These are phyloP conservation scores for Calonectria montana DNA, from an alignment of 2,329 filamentous ascomycete genomes.

Conservation along the genomic window DNA sequence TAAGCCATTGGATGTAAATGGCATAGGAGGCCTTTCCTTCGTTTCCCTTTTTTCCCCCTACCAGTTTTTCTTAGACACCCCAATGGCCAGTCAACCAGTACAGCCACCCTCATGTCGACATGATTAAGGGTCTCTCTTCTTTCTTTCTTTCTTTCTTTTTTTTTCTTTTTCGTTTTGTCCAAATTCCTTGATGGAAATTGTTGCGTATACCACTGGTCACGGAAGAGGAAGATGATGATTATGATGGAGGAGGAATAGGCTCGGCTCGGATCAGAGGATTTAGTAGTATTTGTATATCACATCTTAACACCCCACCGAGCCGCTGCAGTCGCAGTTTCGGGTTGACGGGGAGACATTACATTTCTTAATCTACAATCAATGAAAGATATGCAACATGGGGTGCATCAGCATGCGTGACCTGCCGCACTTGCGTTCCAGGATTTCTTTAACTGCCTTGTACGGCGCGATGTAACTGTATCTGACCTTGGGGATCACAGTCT, in stretches of 20 bases:
- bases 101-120: constrained; percentile 37
- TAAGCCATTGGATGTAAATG: constrained; percentile 46
- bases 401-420: constrained; percentile 15
- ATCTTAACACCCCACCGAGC: background rate
- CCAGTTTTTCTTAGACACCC: constrained; percentile 40
- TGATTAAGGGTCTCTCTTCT: constrained; percentile 30
- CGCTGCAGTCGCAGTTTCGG: constrained; percentile 7
- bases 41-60: constrained; percentile 18
- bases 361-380: constrained; percentile 18
- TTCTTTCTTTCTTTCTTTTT: constrained; percentile 8
- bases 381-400: background rate
- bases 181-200: constrained; percentile 15
- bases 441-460: background rate
- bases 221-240: constrained; percentile 8
- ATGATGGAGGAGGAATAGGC: constrained; percentile 9
- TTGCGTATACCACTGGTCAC: constrained; percentile 23
- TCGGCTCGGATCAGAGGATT: background rate
- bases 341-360: constrained; percentile 13
- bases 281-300: constrained; percentile 16
- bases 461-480: constrained; percentile 11
- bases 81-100: constrained; percentile 26
- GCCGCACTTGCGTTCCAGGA: constrained; percentile 13
- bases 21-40: too few species aligned
- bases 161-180: constrained; percentile 7
- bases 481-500: background rate